Conservation (phyloP, 163 green algal genomes). For the Volvox carteri region DNA sequence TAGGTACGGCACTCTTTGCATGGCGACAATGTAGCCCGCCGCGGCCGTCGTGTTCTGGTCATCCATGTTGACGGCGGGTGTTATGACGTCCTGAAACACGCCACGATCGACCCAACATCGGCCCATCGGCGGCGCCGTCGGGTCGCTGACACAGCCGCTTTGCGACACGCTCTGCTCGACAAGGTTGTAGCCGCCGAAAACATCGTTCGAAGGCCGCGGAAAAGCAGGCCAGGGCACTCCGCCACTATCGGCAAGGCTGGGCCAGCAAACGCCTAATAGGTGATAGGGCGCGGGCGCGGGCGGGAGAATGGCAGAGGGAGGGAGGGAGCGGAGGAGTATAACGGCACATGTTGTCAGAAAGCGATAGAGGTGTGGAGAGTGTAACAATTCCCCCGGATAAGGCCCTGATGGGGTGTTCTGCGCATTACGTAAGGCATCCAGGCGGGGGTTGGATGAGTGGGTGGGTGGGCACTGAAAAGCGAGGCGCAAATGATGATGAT, state of each 20-base stretch:
- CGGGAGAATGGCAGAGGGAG: neutral
- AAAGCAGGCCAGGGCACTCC: neutral
- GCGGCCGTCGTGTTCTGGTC: neutral
- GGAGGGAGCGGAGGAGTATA: neutral
- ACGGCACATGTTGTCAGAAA: too few species aligned
- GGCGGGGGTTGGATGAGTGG: too few species aligned
- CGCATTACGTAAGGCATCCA: too few species aligned
- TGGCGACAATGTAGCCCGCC: neutral
- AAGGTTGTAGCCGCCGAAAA: neutral
- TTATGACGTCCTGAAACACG: neutral
- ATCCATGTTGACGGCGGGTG: neutral
- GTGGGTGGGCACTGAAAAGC: too few species aligned
- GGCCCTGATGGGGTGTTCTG: too few species aligned
- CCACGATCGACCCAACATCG: neutral
- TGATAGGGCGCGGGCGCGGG: neutral
- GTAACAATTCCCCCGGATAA: too few species aligned
- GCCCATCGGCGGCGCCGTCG: neutral
- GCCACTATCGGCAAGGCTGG: neutral
- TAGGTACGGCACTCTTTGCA: conserved; percentile 11
- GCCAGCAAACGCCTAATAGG: neutral
- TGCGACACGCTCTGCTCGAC: neutral
- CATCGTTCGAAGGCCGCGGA: neutral
- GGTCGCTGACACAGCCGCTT: neutral
- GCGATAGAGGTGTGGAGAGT: neutral
- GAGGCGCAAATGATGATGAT: too few species aligned